phyloP scores from a whole-genome alignment of 345 rosid species.

The Geranium rotundifolium region DNA sequence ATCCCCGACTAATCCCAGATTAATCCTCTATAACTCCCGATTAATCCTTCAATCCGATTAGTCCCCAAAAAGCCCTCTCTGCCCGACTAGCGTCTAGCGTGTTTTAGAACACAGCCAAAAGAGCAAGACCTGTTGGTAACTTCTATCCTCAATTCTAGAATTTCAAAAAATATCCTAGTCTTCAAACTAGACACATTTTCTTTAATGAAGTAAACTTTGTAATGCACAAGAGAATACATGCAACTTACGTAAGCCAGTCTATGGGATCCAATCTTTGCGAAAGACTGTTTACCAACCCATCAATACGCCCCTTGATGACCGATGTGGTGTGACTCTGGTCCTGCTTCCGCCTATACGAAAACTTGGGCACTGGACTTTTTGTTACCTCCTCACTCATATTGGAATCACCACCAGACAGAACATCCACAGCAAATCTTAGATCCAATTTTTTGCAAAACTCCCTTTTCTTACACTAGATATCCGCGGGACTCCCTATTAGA shows the following conservation, averaged over 20 bases:
- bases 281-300: conserved; percentile 46
- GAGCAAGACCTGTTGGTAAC: background rate
- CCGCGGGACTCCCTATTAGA: conserved; percentile 49
- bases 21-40: too few species aligned
- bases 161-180: too few species aligned
- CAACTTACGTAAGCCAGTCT: conserved; percentile 94
- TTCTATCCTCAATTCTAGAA: background rate
- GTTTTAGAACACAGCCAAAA: background rate
- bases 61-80: too few species aligned
- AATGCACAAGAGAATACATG: conserved; percentile 3
- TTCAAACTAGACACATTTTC: too few species aligned
- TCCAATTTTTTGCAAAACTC: conserved; percentile 82
- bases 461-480: conserved; percentile 82
- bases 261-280: conserved; percentile 88
- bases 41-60: too few species aligned
- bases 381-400: conserved; percentile 35
- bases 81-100: too few species aligned
- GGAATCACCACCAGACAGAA: conserved; percentile 72
- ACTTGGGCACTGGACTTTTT: conserved; percentile 40
- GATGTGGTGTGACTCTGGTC: conserved; percentile 45
- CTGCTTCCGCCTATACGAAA: conserved; percentile 55
- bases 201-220: background rate
- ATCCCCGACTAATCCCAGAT: too few species aligned
- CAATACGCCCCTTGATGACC: conserved; percentile 35
- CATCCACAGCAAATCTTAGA: conserved; percentile 70